A percentile compares a stretch with the other conserved stretches of the same genome.
phyloP scores from a whole-genome alignment of 768 basidiomycete genomes.

The Mrakia frigida region DNA sequence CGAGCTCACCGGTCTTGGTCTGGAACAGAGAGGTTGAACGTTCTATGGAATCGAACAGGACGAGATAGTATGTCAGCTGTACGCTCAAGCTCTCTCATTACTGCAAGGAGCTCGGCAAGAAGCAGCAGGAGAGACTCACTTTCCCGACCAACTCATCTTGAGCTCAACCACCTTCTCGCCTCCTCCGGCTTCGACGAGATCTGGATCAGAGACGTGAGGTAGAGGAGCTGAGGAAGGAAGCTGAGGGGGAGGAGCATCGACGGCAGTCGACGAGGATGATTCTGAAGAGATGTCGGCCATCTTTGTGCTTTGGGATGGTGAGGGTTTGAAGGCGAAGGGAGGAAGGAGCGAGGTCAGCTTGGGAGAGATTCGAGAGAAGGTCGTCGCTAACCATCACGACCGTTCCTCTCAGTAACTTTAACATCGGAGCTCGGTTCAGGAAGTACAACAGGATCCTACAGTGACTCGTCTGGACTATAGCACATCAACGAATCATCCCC shows the following conservation, averaged over 20 bases:
- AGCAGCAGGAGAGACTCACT: not conserved
- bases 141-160: constrained; percentile 17
- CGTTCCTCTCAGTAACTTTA: no score
- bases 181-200: not conserved
- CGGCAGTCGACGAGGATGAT: not conserved
- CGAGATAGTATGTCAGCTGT: not conserved
- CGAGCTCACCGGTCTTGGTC: constrained; percentile 26
- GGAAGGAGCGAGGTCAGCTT: not conserved
- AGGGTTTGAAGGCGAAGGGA: not conserved
- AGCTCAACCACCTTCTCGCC: constrained; percentile 1
- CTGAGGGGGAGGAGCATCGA: not conserved
- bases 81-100: not conserved
- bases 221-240: constrained; percentile 9
- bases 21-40: constrained; percentile 12
- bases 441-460: no score
- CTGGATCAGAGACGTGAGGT: not conserved
- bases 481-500: no score
- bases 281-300: not conserved
- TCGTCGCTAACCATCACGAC: no score
- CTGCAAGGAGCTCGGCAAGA: no score
- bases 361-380: not conserved
- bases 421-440: no score
- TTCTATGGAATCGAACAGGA: not conserved
- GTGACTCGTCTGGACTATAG: no score
- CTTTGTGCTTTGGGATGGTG: no score